Percentiles rank a stretch among this genome's conserved stretches.
phyloP scores from a whole-genome alignment of 1,284 basidiomycete species.

The Ceratobasidium sp. region DNA sequence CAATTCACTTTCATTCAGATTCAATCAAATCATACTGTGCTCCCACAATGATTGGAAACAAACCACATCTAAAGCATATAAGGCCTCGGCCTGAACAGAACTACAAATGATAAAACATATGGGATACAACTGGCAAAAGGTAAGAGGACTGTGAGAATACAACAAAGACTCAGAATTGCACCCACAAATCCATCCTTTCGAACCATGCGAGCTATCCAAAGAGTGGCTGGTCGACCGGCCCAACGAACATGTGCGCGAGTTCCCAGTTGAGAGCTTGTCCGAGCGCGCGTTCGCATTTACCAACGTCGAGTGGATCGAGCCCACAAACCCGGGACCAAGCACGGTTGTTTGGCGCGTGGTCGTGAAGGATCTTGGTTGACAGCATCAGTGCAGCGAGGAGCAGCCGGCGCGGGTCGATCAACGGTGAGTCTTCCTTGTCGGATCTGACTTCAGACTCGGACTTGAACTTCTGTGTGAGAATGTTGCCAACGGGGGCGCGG shows the following conservation, averaged over 20 bases:
- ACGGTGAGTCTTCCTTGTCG: conserved; percentile 8
- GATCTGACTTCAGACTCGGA: not conserved
- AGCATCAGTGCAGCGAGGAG: conserved; percentile 33
- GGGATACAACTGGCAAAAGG: not conserved
- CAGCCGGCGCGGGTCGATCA: conserved; percentile 30
- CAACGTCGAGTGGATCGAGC: conserved; percentile 6
- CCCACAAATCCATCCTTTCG: not conserved
- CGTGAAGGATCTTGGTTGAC: conserved; percentile 33
- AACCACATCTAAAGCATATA: conserved; percentile 26
- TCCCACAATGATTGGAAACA: not conserved
- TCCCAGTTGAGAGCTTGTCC: conserved; percentile 32
- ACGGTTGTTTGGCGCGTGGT: conserved; percentile 35
- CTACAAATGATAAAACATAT: not conserved
- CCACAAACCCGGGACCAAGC: conserved; percentile 32
- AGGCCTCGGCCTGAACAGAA: conserved; percentile 14
- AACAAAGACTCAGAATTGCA: conserved; percentile 7
- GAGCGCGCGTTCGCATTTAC: conserved; percentile 30
- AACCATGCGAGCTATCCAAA: not conserved
- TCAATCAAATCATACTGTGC: conserved; percentile 10
- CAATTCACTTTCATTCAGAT: conserved; percentile 36
- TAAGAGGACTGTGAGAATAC: not conserved
- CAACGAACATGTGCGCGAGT: conserved; percentile 26
- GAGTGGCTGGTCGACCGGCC: conserved; percentile 19
- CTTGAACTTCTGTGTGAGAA: conserved; percentile 14
- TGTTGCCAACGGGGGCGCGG: conserved; percentile 18